Conservation (phyloP, 169 alveolate genomes). For the Plasmodium relictum region DNA sequence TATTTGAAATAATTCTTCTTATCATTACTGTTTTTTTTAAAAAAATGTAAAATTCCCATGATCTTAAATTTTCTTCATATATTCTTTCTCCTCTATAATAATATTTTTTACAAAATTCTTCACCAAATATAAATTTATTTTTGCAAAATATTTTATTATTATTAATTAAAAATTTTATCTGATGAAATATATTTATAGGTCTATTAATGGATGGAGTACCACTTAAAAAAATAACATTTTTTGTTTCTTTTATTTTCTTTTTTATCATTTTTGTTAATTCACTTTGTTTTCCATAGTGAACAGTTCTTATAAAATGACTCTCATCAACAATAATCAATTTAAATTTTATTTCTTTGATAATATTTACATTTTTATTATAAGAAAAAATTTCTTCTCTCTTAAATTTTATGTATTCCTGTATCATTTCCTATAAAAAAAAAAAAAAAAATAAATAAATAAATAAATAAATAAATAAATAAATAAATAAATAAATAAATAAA, state of each 20-base stretch:
- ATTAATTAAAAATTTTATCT: constrained; percentile 52
- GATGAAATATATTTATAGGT: constrained; percentile 66
- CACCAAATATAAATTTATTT: constrained; percentile 52
- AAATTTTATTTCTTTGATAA: constrained; percentile 22
- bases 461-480: no score
- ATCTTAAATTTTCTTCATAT: constrained; percentile 66
- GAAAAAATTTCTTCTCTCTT: constrained; percentile 65
- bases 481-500: neutral
- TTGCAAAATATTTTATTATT: constrained; percentile 31
- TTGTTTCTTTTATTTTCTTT: constrained; percentile 23
- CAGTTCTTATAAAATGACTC: constrained; percentile 48
- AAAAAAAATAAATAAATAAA: constrained; percentile 5
- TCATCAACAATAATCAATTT: constrained; percentile 56
- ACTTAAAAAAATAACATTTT: constrained; percentile 36
- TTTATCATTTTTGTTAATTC: constrained; percentile 41
- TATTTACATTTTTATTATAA: constrained; percentile 36
- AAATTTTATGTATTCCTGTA: constrained; percentile 61
- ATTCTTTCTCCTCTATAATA: constrained; percentile 47
- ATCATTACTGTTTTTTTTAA: constrained; percentile 66
- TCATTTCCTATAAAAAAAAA: constrained; percentile 60
- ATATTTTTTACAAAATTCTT: constrained; percentile 72
- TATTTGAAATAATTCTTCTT: constrained; percentile 26
- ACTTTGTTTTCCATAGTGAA: constrained; percentile 66
- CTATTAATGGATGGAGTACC: constrained; percentile 70
- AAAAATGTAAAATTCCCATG: constrained; percentile 56